Evolutionary conservation across 768 basidiomycete species (phyloP).

Genomic region (Calocera viscosa): DNA sequence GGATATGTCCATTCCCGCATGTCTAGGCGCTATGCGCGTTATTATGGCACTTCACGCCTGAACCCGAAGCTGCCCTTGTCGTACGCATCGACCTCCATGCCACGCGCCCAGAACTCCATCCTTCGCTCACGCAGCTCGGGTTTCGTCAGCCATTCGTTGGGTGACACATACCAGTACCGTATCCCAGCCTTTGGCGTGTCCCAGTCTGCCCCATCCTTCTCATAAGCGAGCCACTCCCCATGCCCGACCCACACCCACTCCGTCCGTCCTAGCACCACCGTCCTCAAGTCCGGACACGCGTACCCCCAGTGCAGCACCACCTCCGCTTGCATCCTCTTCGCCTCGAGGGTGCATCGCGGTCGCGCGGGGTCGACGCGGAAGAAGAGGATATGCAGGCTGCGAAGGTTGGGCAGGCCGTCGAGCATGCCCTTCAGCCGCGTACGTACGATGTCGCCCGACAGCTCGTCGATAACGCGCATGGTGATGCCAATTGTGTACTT

Average conservation of each 20-base stretch:
- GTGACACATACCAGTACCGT: background rate
- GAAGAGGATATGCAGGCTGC: background rate
- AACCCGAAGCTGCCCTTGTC: background rate
- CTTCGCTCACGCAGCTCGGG: no score
- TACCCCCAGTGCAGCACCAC: background rate
- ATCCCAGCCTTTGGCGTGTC: background rate
- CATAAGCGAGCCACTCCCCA: constrained; percentile 1
- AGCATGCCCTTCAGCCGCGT: background rate
- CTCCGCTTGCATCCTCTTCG: background rate
- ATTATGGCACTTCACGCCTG: background rate
- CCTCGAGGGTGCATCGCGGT: background rate
- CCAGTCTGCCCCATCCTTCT: background rate
- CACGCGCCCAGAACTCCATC: background rate
- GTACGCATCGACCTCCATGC: background rate
- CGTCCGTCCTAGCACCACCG: background rate
- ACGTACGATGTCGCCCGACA: background rate
- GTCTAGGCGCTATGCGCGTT: no score
- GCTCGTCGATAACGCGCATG: background rate
- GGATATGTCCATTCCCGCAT: background rate
- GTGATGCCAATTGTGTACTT: background rate
- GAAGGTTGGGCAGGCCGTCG: background rate
- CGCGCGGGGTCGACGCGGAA: background rate
- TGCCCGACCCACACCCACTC: background rate
- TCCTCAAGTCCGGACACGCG: background rate
- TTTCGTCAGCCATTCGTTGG: no score